These are phyloP conservation scores for Suillus paluster DNA, from an alignment of 768 basidiomycete genomes.

Conservation along the genomic window DNA sequence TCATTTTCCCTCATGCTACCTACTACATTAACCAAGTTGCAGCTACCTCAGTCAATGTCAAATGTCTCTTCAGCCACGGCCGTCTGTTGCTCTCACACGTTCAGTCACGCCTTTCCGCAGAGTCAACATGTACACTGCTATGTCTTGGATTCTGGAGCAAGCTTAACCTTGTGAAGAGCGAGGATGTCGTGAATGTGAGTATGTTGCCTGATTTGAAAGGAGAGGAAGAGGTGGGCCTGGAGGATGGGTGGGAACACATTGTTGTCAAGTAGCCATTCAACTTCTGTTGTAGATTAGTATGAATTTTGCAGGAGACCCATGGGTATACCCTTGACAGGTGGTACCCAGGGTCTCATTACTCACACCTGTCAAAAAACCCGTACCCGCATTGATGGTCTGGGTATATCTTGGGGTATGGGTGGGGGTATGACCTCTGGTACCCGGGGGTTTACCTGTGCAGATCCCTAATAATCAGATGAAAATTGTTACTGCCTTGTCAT, in stretches of 20 bases:
- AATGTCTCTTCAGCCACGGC: constrained; percentile 16
- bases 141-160: constrained; percentile 41
- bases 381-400: background rate
- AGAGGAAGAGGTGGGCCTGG: constrained; percentile 10
- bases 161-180: constrained; percentile 29
- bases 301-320: background rate
- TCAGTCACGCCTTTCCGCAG: constrained; percentile 24
- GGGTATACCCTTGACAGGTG: background rate
- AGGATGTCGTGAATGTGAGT: constrained; percentile 16
- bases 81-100: constrained; percentile 23
- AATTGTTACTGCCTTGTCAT: too few relatives aligned
- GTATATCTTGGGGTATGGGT: constrained; percentile 7
- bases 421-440: constrained; percentile 5
- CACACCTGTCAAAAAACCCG: background rate
- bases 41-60: constrained; percentile 18
- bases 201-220: constrained; percentile 6
- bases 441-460: constrained; percentile 10
- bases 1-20: constrained; percentile 17
- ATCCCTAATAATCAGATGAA: constrained; percentile 1
- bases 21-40: constrained; percentile 14
- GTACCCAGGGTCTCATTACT: background rate
- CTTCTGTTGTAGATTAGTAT: too few relatives aligned
- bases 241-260: constrained; percentile 16
- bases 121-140: constrained; percentile 31
- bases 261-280: background rate